A percentile compares a stretch with the other conserved stretches of the same genome.
Evolutionary conservation across 257 asterid species (phyloP).

Genomic region (Scutellaria galericulata): DNA sequence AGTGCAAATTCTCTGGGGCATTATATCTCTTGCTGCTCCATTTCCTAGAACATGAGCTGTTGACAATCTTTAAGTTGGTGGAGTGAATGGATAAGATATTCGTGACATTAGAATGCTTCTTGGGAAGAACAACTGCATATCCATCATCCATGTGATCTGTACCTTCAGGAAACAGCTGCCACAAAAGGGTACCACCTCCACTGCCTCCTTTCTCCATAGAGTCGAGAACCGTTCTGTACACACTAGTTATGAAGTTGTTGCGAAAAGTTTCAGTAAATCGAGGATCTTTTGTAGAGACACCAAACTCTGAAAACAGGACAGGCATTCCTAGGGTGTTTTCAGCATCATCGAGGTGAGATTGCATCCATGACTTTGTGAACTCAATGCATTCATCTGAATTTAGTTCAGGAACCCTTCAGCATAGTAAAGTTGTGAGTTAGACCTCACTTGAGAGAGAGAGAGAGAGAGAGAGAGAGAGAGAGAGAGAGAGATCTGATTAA

Average conservation of each 20-base stretch:
- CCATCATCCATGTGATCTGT: slow-evolving; percentile 89
- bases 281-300: slow-evolving; percentile 67
- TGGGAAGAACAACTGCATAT: slow-evolving; percentile 69
- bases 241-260: slow-evolving; percentile 52
- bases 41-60: slow-evolving; percentile 59
- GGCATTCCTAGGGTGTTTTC: slow-evolving; percentile 74
- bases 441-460: background rate
- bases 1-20: slow-evolving; percentile 37
- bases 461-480: background rate
- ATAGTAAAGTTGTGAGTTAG: background rate
- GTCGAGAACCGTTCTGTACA: slow-evolving; percentile 56
- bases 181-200: slow-evolving; percentile 70
- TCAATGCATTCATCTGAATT: slow-evolving; percentile 56
- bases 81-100: slow-evolving; percentile 67
- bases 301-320: slow-evolving; percentile 70
- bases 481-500: background rate
- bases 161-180: slow-evolving; percentile 88
- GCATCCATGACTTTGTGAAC: slow-evolving; percentile 85
- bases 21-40: slow-evolving; percentile 84
- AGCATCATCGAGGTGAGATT: slow-evolving; percentile 75
- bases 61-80: slow-evolving; percentile 54
- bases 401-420: slow-evolving; percentile 64
- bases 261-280: slow-evolving; percentile 62
- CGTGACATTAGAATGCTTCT: slow-evolving; percentile 49
- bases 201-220: slow-evolving; percentile 73